phyloP scores from a whole-genome alignment of 2,329 filamentous ascomycete genomes.

The Diaporthe ilicicola region DNA sequence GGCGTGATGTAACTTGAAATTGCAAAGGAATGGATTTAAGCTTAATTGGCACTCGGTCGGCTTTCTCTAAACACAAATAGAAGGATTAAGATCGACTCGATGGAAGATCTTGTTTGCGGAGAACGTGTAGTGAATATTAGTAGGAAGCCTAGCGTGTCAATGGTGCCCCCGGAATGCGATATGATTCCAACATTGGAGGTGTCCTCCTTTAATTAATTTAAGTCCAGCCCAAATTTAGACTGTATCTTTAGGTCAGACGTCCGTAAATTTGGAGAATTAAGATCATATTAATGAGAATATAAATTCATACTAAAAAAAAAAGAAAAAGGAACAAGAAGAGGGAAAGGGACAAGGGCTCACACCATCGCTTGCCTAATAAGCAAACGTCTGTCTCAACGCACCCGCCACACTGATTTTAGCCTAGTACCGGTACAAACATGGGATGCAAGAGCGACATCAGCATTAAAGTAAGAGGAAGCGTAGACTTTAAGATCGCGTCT shows the following conservation, averaged over 20 bases:
- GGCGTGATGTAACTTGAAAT: not conserved
- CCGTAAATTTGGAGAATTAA: not conserved
- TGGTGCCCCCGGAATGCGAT: slow-evolving; percentile 13
- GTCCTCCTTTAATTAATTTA: slow-evolving; percentile 18
- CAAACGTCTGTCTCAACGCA: slow-evolving; percentile 27
- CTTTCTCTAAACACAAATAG: not conserved
- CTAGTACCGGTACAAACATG: not conserved
- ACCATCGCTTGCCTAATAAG: not conserved
- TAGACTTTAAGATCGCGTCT: slow-evolving; percentile 25
- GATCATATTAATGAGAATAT: accelerated
- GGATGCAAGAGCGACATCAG: slow-evolving; percentile 25
- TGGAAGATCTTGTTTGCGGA: not conserved
- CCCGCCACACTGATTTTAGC: slow-evolving; percentile 16
- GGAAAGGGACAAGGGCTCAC: not conserved
- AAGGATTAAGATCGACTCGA: not conserved
- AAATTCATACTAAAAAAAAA: not conserved
- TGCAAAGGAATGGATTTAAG: not conserved
- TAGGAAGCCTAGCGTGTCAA: not conserved
- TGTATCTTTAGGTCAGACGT: slow-evolving; percentile 2
- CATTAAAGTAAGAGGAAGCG: slow-evolving; percentile 20
- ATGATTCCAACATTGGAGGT: slow-evolving; percentile 28
- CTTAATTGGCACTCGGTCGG: not conserved
- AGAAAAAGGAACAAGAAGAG: not conserved
- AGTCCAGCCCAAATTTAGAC: slow-evolving; percentile 25
- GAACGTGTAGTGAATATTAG: not conserved